These are phyloP conservation scores for Truncatella angustata DNA, from an alignment of 2,329 filamentous ascomycete genomes.

Conservation along the genomic window DNA sequence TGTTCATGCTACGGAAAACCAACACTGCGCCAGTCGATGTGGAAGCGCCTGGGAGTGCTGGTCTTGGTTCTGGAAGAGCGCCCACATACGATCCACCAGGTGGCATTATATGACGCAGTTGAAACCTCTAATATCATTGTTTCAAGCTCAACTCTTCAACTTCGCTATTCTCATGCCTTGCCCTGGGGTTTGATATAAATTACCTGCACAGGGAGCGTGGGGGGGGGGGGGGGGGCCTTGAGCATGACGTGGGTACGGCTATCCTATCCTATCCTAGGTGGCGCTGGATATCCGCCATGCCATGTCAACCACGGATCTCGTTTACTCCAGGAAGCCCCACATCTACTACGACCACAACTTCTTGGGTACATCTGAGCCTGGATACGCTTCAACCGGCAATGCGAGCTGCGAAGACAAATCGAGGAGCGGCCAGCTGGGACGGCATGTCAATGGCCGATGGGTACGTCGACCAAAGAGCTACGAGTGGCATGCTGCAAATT, in stretches of 20 bases:
- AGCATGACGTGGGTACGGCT: background rate
- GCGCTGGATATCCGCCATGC: no score
- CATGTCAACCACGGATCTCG: background rate
- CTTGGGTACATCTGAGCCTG: background rate
- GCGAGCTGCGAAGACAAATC: background rate
- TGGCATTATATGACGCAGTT: constrained; percentile 50
- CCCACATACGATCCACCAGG: constrained; percentile 58
- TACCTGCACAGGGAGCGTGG: background rate
- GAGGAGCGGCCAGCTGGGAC: no score
- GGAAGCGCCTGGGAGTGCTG: constrained; percentile 53
- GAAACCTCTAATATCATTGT: background rate
- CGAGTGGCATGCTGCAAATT: no score
- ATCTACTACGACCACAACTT: background rate
- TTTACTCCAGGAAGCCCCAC: background rate
- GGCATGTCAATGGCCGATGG: no score
- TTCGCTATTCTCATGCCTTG: no score
- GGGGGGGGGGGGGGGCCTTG: no score
- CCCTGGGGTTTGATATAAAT: constrained; percentile 1
- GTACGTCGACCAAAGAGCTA: no score
- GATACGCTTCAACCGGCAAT: no score
- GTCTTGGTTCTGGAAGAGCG: constrained; percentile 40
- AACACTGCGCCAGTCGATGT: constrained; percentile 50
- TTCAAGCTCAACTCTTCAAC: no score
- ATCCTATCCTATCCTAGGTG: no score
- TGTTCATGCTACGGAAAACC: constrained; percentile 92